A percentile compares a stretch with the other conserved stretches of the same genome.
Evolutionary conservation across 2,329 filamentous ascomycete genomes (phyloP).

Genomic region (Penicillium sp.): DNA sequence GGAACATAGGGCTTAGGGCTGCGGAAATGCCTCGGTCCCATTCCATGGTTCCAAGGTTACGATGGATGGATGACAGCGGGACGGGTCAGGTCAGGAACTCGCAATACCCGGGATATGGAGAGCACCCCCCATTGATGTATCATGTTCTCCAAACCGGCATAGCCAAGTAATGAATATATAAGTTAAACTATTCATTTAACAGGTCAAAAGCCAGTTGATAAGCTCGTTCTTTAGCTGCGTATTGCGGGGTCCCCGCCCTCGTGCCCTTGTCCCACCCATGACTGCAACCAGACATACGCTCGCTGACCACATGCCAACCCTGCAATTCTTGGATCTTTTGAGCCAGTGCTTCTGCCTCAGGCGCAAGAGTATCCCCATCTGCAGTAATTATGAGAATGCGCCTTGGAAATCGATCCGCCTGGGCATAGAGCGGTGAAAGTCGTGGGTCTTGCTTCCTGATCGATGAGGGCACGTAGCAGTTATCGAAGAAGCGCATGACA

Average conservation of each 20-base stretch:
- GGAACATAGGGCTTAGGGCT: constrained; percentile 31
- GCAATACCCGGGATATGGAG: background rate
- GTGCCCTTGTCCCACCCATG: constrained; percentile 45
- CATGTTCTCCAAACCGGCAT: background rate
- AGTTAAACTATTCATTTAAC: constrained; percentile 20
- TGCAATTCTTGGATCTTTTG: constrained; percentile 21
- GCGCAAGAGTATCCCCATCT: constrained; percentile 30
- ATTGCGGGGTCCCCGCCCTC: constrained; percentile 27
- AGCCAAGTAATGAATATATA: background rate
- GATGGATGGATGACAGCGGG: background rate
- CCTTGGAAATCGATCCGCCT: constrained; percentile 28
- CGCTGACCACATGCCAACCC: constrained; percentile 27
- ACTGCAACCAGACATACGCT: constrained; percentile 37
- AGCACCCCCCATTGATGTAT: background rate
- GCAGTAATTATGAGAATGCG: constrained; percentile 34
- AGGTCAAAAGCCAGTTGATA: constrained; percentile 37
- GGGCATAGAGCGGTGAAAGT: constrained; percentile 33
- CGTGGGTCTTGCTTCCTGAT: constrained; percentile 32
- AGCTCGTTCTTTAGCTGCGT: constrained; percentile 34
- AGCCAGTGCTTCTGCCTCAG: constrained; percentile 33
- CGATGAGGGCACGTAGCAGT: constrained; percentile 28
- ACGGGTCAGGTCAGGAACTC: constrained; percentile 19
- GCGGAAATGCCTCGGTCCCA: constrained; percentile 3
- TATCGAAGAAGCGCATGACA: constrained; percentile 30
- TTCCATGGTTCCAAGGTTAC: constrained; percentile 11